Evolutionary conservation across 345 rosid species (phyloP).

Genomic region (Sisymbrium irio): DNA sequence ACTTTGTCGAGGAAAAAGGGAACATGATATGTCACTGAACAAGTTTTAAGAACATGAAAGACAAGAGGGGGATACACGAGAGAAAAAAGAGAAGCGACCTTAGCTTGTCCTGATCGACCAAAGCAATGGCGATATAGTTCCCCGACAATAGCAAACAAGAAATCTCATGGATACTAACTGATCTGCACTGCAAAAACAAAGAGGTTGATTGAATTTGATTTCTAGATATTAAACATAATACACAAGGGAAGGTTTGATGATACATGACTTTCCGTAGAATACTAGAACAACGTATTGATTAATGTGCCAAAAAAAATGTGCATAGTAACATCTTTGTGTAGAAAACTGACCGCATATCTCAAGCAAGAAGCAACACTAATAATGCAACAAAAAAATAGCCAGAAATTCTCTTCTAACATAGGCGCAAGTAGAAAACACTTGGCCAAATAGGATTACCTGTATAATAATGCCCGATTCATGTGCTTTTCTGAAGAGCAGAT

Average conservation of each 20-base stretch:
- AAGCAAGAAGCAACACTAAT: not conserved
- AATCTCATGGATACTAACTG: constrained; percentile 64
- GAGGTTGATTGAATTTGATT: constrained; percentile 36
- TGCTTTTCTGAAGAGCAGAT: constrained; percentile 72
- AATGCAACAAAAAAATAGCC: not conserved
- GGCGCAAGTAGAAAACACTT: constrained; percentile 3
- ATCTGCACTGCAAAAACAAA: constrained; percentile 78
- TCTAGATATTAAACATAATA: constrained; percentile 2
- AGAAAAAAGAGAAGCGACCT: constrained; percentile 44
- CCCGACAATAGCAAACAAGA: constrained; percentile 73
- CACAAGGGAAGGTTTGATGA: constrained; percentile 8
- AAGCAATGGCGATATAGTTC: constrained; percentile 76
- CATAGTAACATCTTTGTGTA: not conserved
- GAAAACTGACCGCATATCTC: constrained; percentile 2
- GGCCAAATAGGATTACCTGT: constrained; percentile 49
- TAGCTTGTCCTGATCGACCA: constrained; percentile 86
- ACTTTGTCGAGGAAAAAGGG: not conserved
- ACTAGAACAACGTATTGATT: not conserved
- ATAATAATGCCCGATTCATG: constrained; percentile 67
- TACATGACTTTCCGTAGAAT: not conserved
- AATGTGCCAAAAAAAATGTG: not conserved
- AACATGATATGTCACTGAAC: not conserved
- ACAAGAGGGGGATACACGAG: constrained; percentile 1
- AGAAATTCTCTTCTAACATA: not conserved
- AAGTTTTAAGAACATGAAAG: constrained; percentile 1